Conservation (phyloP, 495 filamentous ascomycete species). For the Aeminium ludgeri region DNA sequence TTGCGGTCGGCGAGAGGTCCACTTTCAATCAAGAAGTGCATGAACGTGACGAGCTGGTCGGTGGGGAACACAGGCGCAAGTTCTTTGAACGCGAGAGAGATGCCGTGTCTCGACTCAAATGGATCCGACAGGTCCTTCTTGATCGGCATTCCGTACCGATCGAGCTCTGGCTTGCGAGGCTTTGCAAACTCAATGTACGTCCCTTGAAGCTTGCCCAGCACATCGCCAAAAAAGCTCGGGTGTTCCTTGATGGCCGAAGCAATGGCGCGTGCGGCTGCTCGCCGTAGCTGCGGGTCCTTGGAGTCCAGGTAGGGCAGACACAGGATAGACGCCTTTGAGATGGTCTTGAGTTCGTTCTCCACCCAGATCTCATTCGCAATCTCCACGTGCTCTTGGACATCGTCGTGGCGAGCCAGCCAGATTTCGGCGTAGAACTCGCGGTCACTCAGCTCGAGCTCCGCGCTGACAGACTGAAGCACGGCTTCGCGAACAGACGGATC, state of each 20-base stretch:
- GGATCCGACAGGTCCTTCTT: conserved; percentile 71
- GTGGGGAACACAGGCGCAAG: conserved; percentile 53
- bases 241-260: conserved; percentile 49
- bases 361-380: conserved; percentile 82
- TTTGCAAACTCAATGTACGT: conserved; percentile 64
- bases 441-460: conserved; percentile 80
- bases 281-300: conserved; percentile 59
- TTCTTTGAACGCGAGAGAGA: conserved; percentile 71
- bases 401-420: conserved; percentile 84
- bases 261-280: conserved; percentile 70
- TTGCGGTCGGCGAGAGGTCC: conserved; percentile 72
- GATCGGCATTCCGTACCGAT: conserved; percentile 82
- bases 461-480: conserved; percentile 74
- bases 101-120: conserved; percentile 78
- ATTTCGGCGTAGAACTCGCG: conserved; percentile 73
- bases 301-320: conserved; percentile 67
- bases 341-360: conserved; percentile 67
- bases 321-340: conserved; percentile 40
- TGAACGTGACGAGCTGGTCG: conserved; percentile 52
- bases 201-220: conserved; percentile 44
- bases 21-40: conserved; percentile 67
- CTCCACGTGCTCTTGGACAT: conserved; percentile 72
- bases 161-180: conserved; percentile 61
- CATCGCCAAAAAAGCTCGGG: conserved; percentile 35
- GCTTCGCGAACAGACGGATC: conserved; percentile 69